Base-by-base conservation (phyloP, 306 rosid genomes). In the Oemleria cerasiformis region DNA sequence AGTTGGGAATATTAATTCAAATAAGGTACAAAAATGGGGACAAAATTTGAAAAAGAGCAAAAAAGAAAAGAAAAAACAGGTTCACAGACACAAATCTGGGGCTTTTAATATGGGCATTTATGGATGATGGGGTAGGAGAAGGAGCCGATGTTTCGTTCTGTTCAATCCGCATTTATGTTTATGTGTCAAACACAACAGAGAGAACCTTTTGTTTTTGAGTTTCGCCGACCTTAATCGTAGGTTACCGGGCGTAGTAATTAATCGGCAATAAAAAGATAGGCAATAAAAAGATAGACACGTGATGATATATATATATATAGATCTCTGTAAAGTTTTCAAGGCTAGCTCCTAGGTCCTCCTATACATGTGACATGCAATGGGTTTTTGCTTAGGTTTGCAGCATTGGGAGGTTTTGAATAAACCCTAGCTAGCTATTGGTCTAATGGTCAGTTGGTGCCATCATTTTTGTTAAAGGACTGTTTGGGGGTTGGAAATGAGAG, bases 121-220 rank as follows among this genome's bases (percentile, higher is more conserved):
- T 79, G 81, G 82, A 65, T 67, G 78, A 81, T 84, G 78, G 81
- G 67, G 82, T 85, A 74, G 82, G 73, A 63, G 85, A 75, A 74
- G 82, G 55, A 78, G 82, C 82, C 82, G 82, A 86, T 88, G 92
- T 88, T 88, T 90, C 85, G 91, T 82, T 87, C 78, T 87, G 90
- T 87, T 86, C 83, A 78, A 85, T 82, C 84, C 59, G 81, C 96
- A 88, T 85, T 86, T 73, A 87, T 79, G 82, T 66, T 30, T 59
- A 34, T 34, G 77, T 49, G 61, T 79, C 79, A 75, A 83, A 67
- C 36, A 30, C 36, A 30, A 30, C 75, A 71, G 55, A 75, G 73
- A 64, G 57, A 70, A 63, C 73, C 70, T 86, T 74, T 47, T 25
- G 47, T 58, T 67, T 58, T 45, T 30, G 34, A 11, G 8, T 9